phyloP scores from a whole-genome alignment of 2,329 filamentous ascomycete genomes.

The Neophaeococcomyces mojaviensis region DNA sequence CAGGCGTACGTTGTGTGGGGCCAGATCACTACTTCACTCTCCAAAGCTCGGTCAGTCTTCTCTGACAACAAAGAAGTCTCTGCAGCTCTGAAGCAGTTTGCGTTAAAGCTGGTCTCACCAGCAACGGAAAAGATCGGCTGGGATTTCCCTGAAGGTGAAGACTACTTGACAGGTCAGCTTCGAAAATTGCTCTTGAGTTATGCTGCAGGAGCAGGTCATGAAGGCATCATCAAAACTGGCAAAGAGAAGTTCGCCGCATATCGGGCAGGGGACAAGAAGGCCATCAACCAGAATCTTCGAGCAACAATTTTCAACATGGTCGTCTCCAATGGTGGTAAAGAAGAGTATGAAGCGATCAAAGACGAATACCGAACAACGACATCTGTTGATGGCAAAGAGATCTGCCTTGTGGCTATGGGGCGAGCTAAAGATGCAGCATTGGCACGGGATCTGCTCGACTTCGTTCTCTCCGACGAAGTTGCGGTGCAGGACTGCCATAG shows the following conservation, averaged over 20 bases:
- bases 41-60: conserved; percentile 76
- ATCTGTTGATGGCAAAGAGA: conserved; percentile 85
- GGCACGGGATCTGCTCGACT: conserved; percentile 59
- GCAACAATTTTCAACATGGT: conserved; percentile 72
- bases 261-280: conserved; percentile 57
- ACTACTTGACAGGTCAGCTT: conserved; percentile 73
- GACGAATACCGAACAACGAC: conserved; percentile 76
- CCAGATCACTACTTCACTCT: conserved; percentile 70
- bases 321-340: conserved; percentile 62
- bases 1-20: conserved; percentile 83
- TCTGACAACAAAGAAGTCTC: conserved; percentile 65
- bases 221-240: conserved; percentile 63
- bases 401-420: conserved; percentile 69
- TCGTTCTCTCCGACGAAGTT: conserved; percentile 78
- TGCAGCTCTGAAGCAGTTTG: conserved; percentile 68
- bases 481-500: conserved; percentile 81
- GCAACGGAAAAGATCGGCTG: conserved; percentile 77
- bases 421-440: conserved; percentile 62
- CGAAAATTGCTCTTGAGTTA: conserved; percentile 71
- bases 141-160: conserved; percentile 70
- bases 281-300: conserved; percentile 76
- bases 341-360: conserved; percentile 68
- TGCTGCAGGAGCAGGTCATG: conserved; percentile 69
- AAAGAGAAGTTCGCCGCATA: conserved; percentile 74
- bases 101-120: conserved; percentile 65